Conservation (phyloP, 192 early-diverging fungal genomes). For the Lobosporangium transversale region DNA sequence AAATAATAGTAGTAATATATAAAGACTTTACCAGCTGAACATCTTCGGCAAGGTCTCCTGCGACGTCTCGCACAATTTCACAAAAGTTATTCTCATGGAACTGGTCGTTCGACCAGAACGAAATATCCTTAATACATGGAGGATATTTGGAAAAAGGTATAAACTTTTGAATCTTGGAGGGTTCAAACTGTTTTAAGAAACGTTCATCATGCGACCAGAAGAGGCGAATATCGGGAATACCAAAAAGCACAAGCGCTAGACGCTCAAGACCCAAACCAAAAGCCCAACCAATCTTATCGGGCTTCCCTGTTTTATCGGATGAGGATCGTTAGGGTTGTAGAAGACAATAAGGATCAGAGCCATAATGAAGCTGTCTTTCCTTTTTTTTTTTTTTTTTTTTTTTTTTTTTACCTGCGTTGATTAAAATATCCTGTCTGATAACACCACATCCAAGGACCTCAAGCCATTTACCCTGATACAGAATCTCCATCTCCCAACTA, state of each 20-base stretch:
- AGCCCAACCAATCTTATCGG: conserved; percentile 93
- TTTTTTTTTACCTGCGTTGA: conserved; percentile 66
- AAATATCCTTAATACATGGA: conserved; percentile 93
- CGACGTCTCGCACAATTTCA: conserved; percentile 90
- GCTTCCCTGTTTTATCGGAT: conserved; percentile 57
- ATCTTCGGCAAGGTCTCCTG: conserved; percentile 92
- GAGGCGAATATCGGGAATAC: conserved; percentile 94
- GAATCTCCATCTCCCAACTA: conserved; percentile 96
- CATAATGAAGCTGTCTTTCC: no score
- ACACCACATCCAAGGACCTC: conserved; percentile 95
- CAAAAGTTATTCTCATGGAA: conserved; percentile 96
- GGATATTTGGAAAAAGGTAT: conserved; percentile 90
- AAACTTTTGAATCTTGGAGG: conserved; percentile 76
- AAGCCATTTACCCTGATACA: conserved; percentile 93
- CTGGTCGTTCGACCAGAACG: conserved; percentile 78
- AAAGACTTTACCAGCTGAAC: conserved; percentile 73
- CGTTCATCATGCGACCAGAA: conserved; percentile 94
- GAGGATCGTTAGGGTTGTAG: no score
- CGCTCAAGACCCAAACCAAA: conserved; percentile 98
- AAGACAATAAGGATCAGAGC: no score
- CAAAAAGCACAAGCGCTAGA: conserved; percentile 95
- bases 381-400: no score
- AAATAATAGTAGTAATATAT: background rate
- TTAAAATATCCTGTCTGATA: conserved; percentile 85
- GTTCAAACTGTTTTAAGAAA: conserved; percentile 86